These are phyloP conservation scores for Candida sanyaensis DNA, from an alignment of 1,139 yeast genomes.

Conservation along the genomic window DNA sequence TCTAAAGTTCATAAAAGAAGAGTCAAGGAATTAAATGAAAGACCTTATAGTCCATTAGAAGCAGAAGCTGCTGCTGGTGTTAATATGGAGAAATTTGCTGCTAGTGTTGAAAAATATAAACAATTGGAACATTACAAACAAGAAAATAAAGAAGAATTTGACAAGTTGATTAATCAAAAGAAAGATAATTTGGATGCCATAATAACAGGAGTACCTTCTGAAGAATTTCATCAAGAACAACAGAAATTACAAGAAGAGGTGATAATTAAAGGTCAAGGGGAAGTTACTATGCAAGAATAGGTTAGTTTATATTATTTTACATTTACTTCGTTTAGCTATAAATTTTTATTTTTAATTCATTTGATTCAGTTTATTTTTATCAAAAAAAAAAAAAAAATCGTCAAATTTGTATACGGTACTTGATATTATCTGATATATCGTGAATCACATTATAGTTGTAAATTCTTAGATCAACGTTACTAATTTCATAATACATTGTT, in stretches of 20 bases:
- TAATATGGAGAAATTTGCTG: constrained; percentile 65
- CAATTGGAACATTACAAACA: constrained; percentile 38
- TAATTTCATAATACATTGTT: too few species aligned
- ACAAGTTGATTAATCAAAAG: constrained; percentile 35
- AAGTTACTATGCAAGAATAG: constrained; percentile 24
- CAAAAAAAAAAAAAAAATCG: too few species aligned
- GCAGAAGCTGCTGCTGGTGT: constrained; percentile 90
- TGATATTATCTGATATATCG: too few species aligned
- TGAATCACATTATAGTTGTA: too few species aligned
- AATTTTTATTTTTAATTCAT: not conserved
- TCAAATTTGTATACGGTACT: too few species aligned
- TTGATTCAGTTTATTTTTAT: too few species aligned
- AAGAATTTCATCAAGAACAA: constrained; percentile 17
- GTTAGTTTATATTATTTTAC: not conserved
- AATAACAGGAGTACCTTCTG: constrained; percentile 36
- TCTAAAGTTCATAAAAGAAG: constrained; percentile 86
- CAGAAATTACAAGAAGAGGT: constrained; percentile 8
- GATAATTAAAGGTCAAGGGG: constrained; percentile 9
- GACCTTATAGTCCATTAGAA: constrained; percentile 86
- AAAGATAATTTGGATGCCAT: constrained; percentile 45
- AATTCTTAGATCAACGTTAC: too few species aligned
- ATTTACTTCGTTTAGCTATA: not conserved
- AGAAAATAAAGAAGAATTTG: constrained; percentile 41
- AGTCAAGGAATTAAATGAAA: constrained; percentile 68
- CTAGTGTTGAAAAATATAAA: constrained; percentile 59